phyloP scores from a whole-genome alignment of 805 yeast species.

The Yamadazyma olivae region DNA sequence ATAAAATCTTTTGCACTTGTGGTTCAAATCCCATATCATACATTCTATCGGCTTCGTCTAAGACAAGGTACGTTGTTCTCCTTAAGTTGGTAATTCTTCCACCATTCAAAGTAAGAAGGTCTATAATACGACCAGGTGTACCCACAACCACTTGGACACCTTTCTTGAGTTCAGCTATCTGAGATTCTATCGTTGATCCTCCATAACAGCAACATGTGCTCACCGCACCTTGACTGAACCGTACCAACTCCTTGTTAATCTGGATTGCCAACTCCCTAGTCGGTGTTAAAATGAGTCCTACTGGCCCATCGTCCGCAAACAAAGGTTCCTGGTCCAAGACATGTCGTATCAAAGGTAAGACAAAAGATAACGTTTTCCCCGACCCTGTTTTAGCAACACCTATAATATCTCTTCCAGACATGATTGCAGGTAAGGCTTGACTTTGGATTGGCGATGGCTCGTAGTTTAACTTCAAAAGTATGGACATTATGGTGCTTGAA shows the following conservation, averaged over 20 bases:
- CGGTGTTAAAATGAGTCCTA: constrained; percentile 80
- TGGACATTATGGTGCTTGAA: constrained; percentile 52
- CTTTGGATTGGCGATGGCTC: constrained; percentile 86
- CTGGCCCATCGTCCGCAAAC: constrained; percentile 58
- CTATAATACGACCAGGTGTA: constrained; percentile 94
- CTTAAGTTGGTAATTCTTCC: constrained; percentile 71
- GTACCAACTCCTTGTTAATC: constrained; percentile 62
- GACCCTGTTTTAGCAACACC: constrained; percentile 97
- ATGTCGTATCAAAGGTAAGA: constrained; percentile 82
- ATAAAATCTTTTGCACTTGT: constrained; percentile 78
- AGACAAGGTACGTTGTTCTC: constrained; percentile 74
- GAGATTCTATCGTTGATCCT: constrained; percentile 78
- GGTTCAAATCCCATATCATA: constrained; percentile 98
- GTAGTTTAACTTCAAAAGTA: constrained; percentile 52
- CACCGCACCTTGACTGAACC: constrained; percentile 51
- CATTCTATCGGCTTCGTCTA: constrained; percentile 96
- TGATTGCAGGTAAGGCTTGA: constrained; percentile 85
- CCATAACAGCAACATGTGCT: constrained; percentile 83
- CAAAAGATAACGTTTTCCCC: constrained; percentile 89
- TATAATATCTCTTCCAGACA: constrained; percentile 86
- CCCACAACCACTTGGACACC: constrained; percentile 84
- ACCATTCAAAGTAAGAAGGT: constrained; percentile 74
- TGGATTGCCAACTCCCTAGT: constrained; percentile 91
- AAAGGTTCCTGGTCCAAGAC: constrained; percentile 67
- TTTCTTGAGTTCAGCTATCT: constrained; percentile 73